Base-by-base conservation (phyloP, 108 stramenopile genomes). In the Pinguiococcus pyrenoidosus region DNA sequence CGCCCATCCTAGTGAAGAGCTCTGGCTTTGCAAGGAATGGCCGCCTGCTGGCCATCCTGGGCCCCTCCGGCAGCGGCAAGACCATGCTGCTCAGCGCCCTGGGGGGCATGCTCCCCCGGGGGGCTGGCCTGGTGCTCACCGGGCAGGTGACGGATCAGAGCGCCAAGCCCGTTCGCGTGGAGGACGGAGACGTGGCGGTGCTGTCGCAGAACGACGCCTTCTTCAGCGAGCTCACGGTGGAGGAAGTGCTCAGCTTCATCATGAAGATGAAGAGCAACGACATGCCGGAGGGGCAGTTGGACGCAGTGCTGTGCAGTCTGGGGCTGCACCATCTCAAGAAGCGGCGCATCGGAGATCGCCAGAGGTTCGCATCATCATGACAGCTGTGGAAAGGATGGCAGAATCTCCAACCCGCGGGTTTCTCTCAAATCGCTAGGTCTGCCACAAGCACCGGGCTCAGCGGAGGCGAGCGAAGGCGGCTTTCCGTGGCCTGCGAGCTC, bases 381-480 rank as follows among this genome's bases (percentile, higher is more conserved):
- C n/a, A n/a, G n/a, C n/a, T n/a, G n/a, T n/a, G n/a, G n/a, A n/a
- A n/a, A n/a, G n/a, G n/a, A n/a, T n/a, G n/a, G n/a, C n/a, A n/a
- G n/a, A n/a, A n/a, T n/a, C n/a, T n/a, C n/a, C n/a, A n/a, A n/a
- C n/a, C n/a, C n/a, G n/a, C n/a, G n/a, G n/a, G n/a, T n/a, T n/a
- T n/a, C n/a, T n/a, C n/a, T n/a, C n/a, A n/a, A n/a, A n/a, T n/a
- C n/a, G n/a, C n/a, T n/a, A n/a, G n/a, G n/a, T n/a, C n/a, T n/a
- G n/a, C n/a, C n/a, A n/a, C n/a, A n/a, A n/a, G n/a, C n/a, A n/a
- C n/a, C 0, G 66, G 71, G 0, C 50, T 87, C 28, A 74, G 72
- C 40, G 86, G 86, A 13, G 86, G 86, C 1, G 86, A 87, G 54
- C 69, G 79, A 32, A 70, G 83, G 10, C 64, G 86, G 26, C 49